A percentile compares a stretch with the other conserved stretches of the same genome.
Conservation (phyloP, 2,329 filamentous ascomycete species). For the Aspergillus transmontanensis region DNA sequence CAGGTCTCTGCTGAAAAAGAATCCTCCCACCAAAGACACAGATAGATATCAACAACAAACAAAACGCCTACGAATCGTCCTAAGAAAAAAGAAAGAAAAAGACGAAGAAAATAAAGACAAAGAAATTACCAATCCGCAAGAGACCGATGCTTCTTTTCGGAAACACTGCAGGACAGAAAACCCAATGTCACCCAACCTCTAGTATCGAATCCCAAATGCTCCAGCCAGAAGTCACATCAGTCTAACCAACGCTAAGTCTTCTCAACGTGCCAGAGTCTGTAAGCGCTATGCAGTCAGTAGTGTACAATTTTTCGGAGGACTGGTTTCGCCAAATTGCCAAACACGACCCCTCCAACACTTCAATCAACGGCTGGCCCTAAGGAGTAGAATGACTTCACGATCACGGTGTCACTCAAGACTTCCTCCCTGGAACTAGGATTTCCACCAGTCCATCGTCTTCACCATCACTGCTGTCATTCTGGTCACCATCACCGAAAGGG, state of each 20-base stretch:
- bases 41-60: neutral
- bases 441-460: conserved; percentile 49
- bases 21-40: neutral
- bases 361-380: conserved; percentile 6
- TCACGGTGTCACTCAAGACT: conserved; percentile 27
- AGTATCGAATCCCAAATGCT: neutral
- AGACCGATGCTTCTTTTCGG: neutral
- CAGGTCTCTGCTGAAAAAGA: neutral
- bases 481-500: conserved; percentile 41
- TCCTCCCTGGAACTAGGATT: conserved; percentile 47
- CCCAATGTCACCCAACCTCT: neutral
- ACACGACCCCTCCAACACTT: conserved; percentile 9
- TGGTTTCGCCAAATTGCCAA: conserved; percentile 12
- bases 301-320: conserved; percentile 18
- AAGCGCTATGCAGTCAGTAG: conserved; percentile 16
- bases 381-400: conserved; percentile 1
- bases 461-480: conserved; percentile 48
- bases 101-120: neutral
- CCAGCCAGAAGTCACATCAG: conserved; percentile 2
- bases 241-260: neutral
- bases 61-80: neutral
- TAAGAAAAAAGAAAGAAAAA: neutral
- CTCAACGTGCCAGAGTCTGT: conserved; percentile 5
- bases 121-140: conserved; percentile 3
- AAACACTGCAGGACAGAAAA: neutral